Conservation (phyloP, 139 green algal species). For the Chlorella vulgaris region DNA sequence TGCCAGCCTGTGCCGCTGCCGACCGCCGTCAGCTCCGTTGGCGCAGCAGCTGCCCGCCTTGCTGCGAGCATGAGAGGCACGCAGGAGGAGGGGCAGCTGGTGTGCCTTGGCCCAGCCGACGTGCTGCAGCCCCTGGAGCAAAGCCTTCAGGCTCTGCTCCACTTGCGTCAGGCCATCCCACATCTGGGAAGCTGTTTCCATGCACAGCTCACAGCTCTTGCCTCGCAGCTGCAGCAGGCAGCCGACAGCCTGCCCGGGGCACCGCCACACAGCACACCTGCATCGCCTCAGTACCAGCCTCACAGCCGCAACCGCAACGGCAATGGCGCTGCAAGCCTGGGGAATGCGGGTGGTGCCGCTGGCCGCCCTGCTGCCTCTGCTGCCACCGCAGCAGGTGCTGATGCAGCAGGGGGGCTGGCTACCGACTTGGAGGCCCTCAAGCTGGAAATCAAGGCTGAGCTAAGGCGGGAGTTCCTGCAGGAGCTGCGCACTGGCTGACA, state of each 20-base stretch:
- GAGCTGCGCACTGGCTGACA: slow-evolving; percentile 14
- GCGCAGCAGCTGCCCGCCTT: too few relatives aligned
- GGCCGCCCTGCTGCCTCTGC: neutral
- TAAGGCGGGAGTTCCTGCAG: neutral
- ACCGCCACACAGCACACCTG: neutral
- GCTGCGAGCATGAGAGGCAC: too few relatives aligned
- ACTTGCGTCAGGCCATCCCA: too few relatives aligned
- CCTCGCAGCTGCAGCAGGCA: neutral
- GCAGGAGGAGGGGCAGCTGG: too few relatives aligned
- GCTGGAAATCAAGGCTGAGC: neutral
- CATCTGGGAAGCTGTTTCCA: too few relatives aligned
- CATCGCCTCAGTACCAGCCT: neutral
- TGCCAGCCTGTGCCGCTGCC: too few relatives aligned
- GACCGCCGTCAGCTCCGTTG: too few relatives aligned
- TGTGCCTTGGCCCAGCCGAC: too few relatives aligned
- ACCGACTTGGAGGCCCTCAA: neutral
- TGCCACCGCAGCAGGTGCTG: neutral
- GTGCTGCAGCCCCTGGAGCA: too few relatives aligned
- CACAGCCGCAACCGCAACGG: neutral
- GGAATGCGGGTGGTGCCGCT: too few relatives aligned
- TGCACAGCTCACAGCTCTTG: too few relatives aligned
- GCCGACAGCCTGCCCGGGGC: neutral
- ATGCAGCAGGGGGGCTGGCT: neutral
- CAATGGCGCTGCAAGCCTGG: neutral
- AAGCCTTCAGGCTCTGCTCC: too few relatives aligned